Evolutionary conservation across 78 protist species (phyloP).

Genomic region (Polysphondylium violaceum): DNA sequence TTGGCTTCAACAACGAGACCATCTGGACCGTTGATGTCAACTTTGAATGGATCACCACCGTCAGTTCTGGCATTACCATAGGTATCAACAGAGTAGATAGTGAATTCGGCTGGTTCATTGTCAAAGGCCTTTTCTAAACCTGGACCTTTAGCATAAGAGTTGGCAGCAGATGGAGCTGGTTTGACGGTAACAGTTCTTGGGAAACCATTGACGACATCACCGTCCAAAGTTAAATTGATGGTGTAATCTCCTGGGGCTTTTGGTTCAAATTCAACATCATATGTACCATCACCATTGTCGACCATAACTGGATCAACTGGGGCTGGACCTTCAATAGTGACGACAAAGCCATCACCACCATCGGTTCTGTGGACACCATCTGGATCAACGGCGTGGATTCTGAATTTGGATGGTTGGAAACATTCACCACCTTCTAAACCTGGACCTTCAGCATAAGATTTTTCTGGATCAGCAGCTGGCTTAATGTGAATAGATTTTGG

Average conservation of each 20-base stretch:
- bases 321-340: slow-evolving; percentile 76
- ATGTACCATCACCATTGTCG: slow-evolving; percentile 88
- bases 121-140: slow-evolving; percentile 72
- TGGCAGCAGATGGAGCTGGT: slow-evolving; percentile 56
- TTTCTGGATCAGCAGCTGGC: slow-evolving; percentile 79
- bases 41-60: slow-evolving; percentile 81
- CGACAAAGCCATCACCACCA: slow-evolving; percentile 84
- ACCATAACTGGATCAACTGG: slow-evolving; percentile 72
- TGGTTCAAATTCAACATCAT: slow-evolving; percentile 81
- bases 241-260: slow-evolving; percentile 74
- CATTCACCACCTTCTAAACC: slow-evolving; percentile 80
- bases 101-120: slow-evolving; percentile 75
- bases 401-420: slow-evolving; percentile 51
- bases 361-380: slow-evolving; percentile 60
- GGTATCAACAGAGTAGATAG: slow-evolving; percentile 63
- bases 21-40: slow-evolving; percentile 71
- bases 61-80: slow-evolving; percentile 49
- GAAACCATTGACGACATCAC: slow-evolving; percentile 74
- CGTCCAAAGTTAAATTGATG: slow-evolving; percentile 76
- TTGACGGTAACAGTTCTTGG: slow-evolving; percentile 77
- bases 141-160: slow-evolving; percentile 80
- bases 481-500: slow-evolving; percentile 74
- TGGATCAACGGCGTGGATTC: slow-evolving; percentile 79
- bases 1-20: slow-evolving; percentile 62
- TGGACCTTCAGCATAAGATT: slow-evolving; percentile 79